Evolutionary conservation across 108 stramenopile genomes (phyloP).

Genomic region (Cyclotella atomus): DNA sequence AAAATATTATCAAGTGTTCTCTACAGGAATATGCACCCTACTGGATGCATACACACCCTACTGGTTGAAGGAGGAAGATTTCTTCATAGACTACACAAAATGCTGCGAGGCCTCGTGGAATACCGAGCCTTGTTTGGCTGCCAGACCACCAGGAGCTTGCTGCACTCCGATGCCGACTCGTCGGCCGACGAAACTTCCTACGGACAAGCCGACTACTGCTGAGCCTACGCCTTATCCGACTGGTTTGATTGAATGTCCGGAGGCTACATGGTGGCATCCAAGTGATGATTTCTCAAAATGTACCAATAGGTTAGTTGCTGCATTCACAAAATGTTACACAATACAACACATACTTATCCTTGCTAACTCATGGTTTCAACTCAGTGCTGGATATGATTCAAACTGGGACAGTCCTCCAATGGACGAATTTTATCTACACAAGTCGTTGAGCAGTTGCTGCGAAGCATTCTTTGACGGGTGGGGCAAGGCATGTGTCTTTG

Average conservation of each 20-base stretch:
- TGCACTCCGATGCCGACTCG: not conserved
- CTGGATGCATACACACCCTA: not conserved
- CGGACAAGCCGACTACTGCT: not conserved
- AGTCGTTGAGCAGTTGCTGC: not conserved
- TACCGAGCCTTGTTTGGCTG: not conserved
- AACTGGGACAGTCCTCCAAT: not conserved
- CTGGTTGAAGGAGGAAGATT: not conserved
- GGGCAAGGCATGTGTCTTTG: not conserved
- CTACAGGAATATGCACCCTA: not conserved
- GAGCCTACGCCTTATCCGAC: not conserved
- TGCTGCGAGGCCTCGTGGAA: conserved; percentile 3
- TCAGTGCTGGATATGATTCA: not conserved
- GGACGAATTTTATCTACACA: not conserved
- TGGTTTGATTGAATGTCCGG: not conserved
- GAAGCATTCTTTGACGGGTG: not conserved
- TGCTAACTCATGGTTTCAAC: no score
- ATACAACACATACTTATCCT: not conserved
- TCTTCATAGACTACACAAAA: not conserved
- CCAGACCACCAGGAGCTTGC: not conserved
- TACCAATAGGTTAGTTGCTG: not conserved
- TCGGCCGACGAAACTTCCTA: not conserved
- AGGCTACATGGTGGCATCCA: conserved; percentile 1
- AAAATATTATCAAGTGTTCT: not conserved
- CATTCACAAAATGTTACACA: not conserved
- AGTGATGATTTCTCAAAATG: not conserved